Evolutionary conservation across 2,329 filamentous ascomycete species (phyloP), one percentile per base, ranked within the genome.

Genomic region (Pseudonectria foliicola): DNA sequence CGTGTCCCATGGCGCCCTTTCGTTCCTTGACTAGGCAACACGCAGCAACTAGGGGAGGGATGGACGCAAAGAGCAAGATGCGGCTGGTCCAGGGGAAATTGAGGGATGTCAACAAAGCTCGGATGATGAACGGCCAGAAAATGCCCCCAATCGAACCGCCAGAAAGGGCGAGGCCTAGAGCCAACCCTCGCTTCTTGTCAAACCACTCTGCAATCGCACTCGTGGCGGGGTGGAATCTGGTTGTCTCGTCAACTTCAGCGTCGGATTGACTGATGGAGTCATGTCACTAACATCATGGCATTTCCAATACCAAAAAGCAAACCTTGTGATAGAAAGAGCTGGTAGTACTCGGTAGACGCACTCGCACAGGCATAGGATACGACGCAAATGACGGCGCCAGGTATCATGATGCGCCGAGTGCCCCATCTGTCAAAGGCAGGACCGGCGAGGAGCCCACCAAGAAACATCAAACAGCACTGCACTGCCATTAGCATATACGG

Each of bases 341-440:
- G 62, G 37, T 52, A 63, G 39, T 59, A 67, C 3, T 49, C 38
- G 5, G 33, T 51, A 1, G 53, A 51, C 23, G 60, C 51, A 31
- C 49, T 54, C 6, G 53, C 44, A 40, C 54, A 49, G 37, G 66
- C 56, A 39, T 64, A 57, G 1, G 67, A 61, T 5, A 62, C 43
- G 11, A 66, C 45, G 7, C 55, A 55, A 1, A 65, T 38, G 16
- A 59, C 43, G 1, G 54, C 48, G 6, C 67, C 67, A 1, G 55
- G 31, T 5, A 55, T 27, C 33, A 69, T 47, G 2, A 67, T 45
- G 4, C 32, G 44, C 7, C 54, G 52, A 10, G 63, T 54, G 15
- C 63, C 59, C 11, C 60, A 63, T 29, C 50, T 56, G 44, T 70
- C 66, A 36, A 57, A 64, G 1, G 61, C 39, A 1, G 59, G 61